phyloP scores from a whole-genome alignment of 306 rosid genomes.

The Malus orientalis region DNA sequence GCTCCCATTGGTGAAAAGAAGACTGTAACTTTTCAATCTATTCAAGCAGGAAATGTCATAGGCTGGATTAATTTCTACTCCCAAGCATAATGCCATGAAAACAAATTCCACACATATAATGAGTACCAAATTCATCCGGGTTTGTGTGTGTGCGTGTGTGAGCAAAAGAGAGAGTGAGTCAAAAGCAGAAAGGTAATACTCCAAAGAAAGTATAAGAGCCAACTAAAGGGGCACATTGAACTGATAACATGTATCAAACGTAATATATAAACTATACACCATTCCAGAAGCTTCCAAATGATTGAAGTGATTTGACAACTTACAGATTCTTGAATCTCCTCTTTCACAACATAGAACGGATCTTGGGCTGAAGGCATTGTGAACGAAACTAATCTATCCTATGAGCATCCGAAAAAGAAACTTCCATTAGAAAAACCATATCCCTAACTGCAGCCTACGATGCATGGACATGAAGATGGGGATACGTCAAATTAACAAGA shows the following conservation, averaged over 20 bases:
- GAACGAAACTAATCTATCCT: conserved; percentile 2
- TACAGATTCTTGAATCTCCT: conserved; percentile 96
- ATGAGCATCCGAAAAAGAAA: conserved; percentile 5
- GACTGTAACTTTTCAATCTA: conserved; percentile 84
- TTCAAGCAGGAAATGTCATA: conserved; percentile 10
- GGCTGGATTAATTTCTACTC: not conserved
- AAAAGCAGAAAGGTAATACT: not conserved
- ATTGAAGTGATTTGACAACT: conserved; percentile 20
- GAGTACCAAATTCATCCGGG: not conserved
- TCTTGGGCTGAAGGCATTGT: conserved; percentile 94
- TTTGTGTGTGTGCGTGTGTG: not conserved
- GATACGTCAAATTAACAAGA: too few relatives aligned
- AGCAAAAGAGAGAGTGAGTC: not conserved
- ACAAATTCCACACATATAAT: not conserved
- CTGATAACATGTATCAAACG: not conserved
- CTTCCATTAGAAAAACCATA: conserved; percentile 1
- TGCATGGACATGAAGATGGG: too few relatives aligned
- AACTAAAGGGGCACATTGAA: not conserved
- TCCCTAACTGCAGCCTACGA: not conserved
- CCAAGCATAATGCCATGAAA: not conserved
- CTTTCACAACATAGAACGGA: conserved; percentile 95
- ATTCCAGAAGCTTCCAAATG: not conserved
- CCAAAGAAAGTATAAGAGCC: not conserved
- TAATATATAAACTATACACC: not conserved
- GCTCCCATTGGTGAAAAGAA: conserved; percentile 77